Conservation (phyloP, 306 rosid species). For the Prinsepia uniflora region DNA sequence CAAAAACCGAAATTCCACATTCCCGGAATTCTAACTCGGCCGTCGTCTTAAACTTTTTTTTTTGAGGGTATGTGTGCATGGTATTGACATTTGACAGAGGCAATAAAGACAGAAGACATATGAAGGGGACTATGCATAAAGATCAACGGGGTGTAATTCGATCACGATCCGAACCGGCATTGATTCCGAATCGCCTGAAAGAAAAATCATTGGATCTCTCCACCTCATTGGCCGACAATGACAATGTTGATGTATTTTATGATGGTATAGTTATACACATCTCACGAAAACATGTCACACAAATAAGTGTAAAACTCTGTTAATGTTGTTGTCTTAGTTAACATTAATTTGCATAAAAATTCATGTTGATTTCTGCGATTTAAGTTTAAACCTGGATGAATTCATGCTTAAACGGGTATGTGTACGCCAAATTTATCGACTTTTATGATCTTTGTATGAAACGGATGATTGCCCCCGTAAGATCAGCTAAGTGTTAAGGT, state of each 20-base stretch:
- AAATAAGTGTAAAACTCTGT: too few relatives aligned
- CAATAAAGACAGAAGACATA: too few relatives aligned
- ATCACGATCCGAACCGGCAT: slow-evolving; percentile 18
- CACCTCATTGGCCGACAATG: background rate
- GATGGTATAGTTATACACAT: slow-evolving; percentile 6
- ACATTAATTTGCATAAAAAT: too few relatives aligned
- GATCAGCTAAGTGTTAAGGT: background rate
- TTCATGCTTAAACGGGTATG: background rate
- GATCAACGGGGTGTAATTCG: slow-evolving; percentile 8
- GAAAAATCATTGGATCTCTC: background rate
- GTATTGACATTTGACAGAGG: background rate
- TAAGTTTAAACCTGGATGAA: background rate
- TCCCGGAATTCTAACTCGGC: background rate
- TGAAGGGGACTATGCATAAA: background rate
- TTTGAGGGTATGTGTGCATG: background rate
- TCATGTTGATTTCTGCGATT: background rate
- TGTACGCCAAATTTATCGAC: background rate
- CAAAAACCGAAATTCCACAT: background rate
- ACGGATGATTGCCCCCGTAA: background rate
- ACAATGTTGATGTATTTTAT: background rate
- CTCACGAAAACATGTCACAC: too few relatives aligned
- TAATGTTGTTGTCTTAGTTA: too few relatives aligned
- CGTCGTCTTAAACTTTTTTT: background rate
- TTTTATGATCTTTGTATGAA: background rate
- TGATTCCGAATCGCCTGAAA: background rate